These are phyloP conservation scores for Rhamnella rubrinervis DNA, from an alignment of 331 rosid genomes.

Conservation along the genomic window DNA sequence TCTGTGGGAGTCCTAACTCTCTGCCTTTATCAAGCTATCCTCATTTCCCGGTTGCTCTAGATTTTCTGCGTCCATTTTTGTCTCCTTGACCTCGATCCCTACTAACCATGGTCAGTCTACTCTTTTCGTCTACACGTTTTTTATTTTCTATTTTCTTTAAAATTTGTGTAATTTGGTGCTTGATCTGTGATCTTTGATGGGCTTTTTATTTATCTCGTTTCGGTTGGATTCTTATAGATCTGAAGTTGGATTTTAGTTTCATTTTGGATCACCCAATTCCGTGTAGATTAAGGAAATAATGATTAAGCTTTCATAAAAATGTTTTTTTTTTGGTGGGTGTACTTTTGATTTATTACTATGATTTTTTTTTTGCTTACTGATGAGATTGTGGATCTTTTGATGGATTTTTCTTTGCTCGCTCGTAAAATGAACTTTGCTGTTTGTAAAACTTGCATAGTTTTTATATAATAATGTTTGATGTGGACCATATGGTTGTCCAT, in stretches of 20 bases:
- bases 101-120: slow-evolving; percentile 28
- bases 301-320: too few species aligned
- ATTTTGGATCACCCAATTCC: background rate
- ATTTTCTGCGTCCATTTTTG: slow-evolving; percentile 19
- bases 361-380: background rate
- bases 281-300: background rate
- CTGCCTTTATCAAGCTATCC: background rate
- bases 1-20: background rate
- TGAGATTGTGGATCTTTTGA: slow-evolving; percentile 7
- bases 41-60: slow-evolving; percentile 7
- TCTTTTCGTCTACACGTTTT: background rate
- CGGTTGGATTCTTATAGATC: slow-evolving; percentile 10
- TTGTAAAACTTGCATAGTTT: background rate
- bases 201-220: background rate
- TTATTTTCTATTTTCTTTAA: background rate
- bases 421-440: background rate
- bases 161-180: background rate
- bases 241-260: slow-evolving; percentile 20
- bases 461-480: too few species aligned
- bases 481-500: background rate
- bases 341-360: background rate
- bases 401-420: too few species aligned
- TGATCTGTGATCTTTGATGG: slow-evolving; percentile 17
- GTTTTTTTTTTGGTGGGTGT: too few species aligned
- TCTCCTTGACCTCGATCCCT: slow-evolving; percentile 1